A percentile compares a stretch with the other conserved stretches of the same genome.
Conservation (phyloP, 495 filamentous ascomycete species). For the Wilcoxina mikolae region DNA sequence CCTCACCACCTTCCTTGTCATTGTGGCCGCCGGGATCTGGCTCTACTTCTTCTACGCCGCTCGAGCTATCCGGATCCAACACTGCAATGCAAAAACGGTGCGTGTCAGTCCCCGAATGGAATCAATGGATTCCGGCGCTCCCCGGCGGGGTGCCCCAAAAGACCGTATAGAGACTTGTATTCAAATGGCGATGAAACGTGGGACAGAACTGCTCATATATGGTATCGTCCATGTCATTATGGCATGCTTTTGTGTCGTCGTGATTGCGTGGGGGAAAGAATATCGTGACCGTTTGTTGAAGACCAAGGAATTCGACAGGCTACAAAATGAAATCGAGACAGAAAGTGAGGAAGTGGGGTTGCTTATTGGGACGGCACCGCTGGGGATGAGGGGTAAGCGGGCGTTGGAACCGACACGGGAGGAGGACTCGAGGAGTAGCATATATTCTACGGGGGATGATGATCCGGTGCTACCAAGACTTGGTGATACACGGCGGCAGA, state of each 20-base stretch:
- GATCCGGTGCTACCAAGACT: no score
- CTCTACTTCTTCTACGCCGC: conserved; percentile 18
- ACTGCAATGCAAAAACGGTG: conserved; percentile 10
- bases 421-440: no score
- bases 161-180: conserved; percentile 14
- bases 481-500: no score
- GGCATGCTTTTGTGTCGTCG: conserved; percentile 7
- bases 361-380: conserved; percentile 16
- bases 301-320: conserved; percentile 11
- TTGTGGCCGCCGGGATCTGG: conserved; percentile 13
- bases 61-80: not conserved
- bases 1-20: conserved; percentile 14
- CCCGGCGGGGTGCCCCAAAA: conserved; percentile 15
- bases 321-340: not conserved
- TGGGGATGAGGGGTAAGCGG: conserved; percentile 5
- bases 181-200: not conserved
- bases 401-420: no score
- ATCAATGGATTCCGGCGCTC: not conserved
- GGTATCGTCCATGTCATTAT: conserved; percentile 15
- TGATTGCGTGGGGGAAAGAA: conserved; percentile 15
- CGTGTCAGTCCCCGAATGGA: not conserved
- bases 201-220: conserved; percentile 7
- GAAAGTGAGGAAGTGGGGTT: conserved; percentile 16
- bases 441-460: no score
- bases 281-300: conserved; percentile 16